A percentile compares a stretch with the other conserved stretches of the same genome.
Evolutionary conservation across 1,139 yeast genomes (phyloP).

Genomic region (Debaryomyces robertsiae): DNA sequence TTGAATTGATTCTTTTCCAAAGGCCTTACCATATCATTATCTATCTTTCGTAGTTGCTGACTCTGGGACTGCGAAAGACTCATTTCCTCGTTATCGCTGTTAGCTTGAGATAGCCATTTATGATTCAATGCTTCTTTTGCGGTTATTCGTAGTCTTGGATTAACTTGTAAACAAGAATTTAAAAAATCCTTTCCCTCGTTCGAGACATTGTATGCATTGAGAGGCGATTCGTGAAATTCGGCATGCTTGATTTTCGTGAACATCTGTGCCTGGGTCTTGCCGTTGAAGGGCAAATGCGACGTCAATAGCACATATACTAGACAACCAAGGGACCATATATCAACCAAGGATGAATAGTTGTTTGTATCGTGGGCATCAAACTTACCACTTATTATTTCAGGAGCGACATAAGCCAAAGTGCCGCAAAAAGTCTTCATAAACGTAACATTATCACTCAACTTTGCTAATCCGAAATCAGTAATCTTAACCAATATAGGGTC

Average conservation of each 20-base stretch:
- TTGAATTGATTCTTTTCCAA: constrained; percentile 39
- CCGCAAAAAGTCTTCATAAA: constrained; percentile 90
- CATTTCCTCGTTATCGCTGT: constrained; percentile 44
- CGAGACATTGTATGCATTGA: constrained; percentile 67
- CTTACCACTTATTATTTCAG: constrained; percentile 84
- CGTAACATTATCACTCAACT: constrained; percentile 73
- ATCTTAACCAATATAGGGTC: constrained; percentile 89
- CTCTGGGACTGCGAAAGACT: constrained; percentile 74
- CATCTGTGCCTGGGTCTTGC: constrained; percentile 83
- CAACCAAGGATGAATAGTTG: constrained; percentile 83
- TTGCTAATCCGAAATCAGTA: constrained; percentile 91
- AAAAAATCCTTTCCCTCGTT: constrained; percentile 69
- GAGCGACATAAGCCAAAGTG: constrained; percentile 89
- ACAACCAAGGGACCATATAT: constrained; percentile 92
- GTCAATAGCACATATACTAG: constrained; percentile 86
- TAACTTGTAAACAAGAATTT: constrained; percentile 66
- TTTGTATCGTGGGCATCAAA: constrained; percentile 38
- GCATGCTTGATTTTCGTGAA: constrained; percentile 77
- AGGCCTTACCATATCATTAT: constrained; percentile 53
- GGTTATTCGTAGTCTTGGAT: constrained; percentile 68
- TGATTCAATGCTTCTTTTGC: constrained; percentile 74
- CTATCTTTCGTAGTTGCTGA: constrained; percentile 59
- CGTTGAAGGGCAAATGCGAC: constrained; percentile 92
- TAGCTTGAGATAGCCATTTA: constrained; percentile 56
- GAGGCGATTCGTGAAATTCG: constrained; percentile 76